Conservation (phyloP, 2,329 filamentous ascomycete species). For the Calonectria honghensis region DNA sequence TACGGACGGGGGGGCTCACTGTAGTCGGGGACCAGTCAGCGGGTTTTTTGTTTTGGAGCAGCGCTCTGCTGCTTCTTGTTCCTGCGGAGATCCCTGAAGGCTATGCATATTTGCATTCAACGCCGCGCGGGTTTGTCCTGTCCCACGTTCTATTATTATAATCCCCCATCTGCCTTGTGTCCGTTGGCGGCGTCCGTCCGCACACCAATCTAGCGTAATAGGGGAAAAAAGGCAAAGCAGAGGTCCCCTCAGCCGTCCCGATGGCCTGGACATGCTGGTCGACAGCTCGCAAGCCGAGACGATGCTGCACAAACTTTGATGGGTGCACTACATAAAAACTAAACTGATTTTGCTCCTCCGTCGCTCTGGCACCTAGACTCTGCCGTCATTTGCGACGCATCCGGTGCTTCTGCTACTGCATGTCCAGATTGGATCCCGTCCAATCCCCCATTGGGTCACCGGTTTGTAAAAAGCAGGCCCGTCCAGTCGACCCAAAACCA, state of each 20-base stretch:
- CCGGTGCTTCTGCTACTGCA: conserved; percentile 8
- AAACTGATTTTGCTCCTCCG: background rate
- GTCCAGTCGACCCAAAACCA: conserved; percentile 3
- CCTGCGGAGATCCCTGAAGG: conserved; percentile 23
- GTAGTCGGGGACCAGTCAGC: background rate
- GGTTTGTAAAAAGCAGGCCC: background rate
- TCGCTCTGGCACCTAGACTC: background rate
- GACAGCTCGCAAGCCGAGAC: background rate
- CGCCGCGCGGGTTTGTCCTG: conserved; percentile 9
- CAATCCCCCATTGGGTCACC: conserved; percentile 3
- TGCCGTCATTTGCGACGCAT: background rate
- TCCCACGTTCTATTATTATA: conserved; percentile 34
- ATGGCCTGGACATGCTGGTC: conserved; percentile 12
- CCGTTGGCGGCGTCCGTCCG: conserved; percentile 20
- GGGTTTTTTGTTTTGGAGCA: background rate
- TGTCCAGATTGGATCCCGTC: conserved; percentile 38
- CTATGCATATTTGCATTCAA: conserved; percentile 2
- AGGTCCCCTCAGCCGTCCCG: background rate
- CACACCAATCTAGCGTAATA: conserved; percentile 20
- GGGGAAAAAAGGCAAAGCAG: background rate
- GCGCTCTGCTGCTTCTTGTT: background rate
- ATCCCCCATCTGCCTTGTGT: background rate
- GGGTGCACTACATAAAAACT: conserved; percentile 10
- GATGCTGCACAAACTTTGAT: background rate
- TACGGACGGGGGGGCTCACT: background rate